Percentiles rank a stretch among this genome's conserved stretches.
Conservation (phyloP, 192 early-diverging fungal species). For the Backusella psychrophila region DNA sequence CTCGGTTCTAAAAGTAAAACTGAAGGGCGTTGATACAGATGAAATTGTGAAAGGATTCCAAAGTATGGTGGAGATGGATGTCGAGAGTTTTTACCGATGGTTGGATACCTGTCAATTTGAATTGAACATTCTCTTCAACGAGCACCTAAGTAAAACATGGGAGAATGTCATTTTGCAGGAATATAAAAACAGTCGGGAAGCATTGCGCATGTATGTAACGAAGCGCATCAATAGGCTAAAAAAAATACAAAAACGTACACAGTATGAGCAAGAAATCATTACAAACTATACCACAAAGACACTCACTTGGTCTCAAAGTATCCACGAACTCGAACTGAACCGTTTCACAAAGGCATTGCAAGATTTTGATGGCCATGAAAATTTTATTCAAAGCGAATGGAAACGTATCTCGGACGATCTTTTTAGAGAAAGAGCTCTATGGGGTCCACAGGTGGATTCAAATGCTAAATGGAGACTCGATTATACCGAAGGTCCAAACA, state of each 20-base stretch:
- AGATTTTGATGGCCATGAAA: conserved; percentile 55
- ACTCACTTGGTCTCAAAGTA: conserved; percentile 47
- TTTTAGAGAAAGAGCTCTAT: conserved; percentile 58
- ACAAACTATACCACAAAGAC: conserved; percentile 53
- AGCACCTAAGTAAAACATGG: conserved; percentile 52
- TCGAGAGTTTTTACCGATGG: conserved; percentile 56
- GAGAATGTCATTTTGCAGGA: conserved; percentile 52
- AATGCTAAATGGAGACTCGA: conserved; percentile 3
- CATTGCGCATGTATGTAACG: conserved; percentile 37
- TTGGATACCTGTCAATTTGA: conserved; percentile 45
- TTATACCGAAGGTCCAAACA: conserved; percentile 43
- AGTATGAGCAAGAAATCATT: conserved; percentile 46
- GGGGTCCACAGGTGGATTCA: conserved; percentile 39
- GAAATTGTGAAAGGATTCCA: conserved; percentile 54
- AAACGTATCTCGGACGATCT: conserved; percentile 48
- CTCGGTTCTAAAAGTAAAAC: conserved; percentile 34
- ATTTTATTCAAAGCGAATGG: conserved; percentile 61
- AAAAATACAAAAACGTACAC: conserved; percentile 37
- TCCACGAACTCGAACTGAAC: conserved; percentile 55
- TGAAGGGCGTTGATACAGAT: conserved; percentile 24
- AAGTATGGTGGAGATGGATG: conserved; percentile 55
- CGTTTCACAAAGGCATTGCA: conserved; percentile 58
- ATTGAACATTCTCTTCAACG: conserved; percentile 55
- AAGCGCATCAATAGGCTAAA: conserved; percentile 53
- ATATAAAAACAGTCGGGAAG: conserved; percentile 46